These are phyloP conservation scores for Tremellales sp. DNA, from an alignment of 1,284 basidiomycete genomes.

Conservation along the genomic window DNA sequence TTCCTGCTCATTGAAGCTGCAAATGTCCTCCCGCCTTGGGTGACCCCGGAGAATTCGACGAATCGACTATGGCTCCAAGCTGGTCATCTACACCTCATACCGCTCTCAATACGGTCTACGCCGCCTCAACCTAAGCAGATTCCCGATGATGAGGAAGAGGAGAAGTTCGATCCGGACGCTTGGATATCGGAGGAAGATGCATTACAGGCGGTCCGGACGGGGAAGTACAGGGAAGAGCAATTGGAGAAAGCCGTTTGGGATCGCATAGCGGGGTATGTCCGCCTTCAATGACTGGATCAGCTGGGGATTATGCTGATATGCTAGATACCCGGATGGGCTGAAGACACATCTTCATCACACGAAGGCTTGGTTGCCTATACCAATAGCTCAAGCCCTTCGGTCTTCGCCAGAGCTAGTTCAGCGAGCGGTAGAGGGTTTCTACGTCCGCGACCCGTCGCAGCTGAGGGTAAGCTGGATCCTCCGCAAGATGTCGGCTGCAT, in stretches of 20 bases:
- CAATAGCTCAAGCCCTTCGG: slow-evolving; percentile 68
- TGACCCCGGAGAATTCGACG: slow-evolving; percentile 81
- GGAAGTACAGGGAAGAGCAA: slow-evolving; percentile 53
- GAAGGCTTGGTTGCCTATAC: slow-evolving; percentile 71
- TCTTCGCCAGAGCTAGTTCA: slow-evolving; percentile 69
- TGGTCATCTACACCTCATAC: slow-evolving; percentile 78
- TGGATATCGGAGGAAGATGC: slow-evolving; percentile 64
- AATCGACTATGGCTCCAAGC: slow-evolving; percentile 92
- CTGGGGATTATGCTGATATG: slow-evolving; percentile 1
- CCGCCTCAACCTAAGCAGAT: slow-evolving; percentile 56
- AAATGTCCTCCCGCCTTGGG: slow-evolving; percentile 81
- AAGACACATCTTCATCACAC: slow-evolving; percentile 72
- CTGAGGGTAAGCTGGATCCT: slow-evolving; percentile 61
- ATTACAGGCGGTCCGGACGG: slow-evolving; percentile 55
- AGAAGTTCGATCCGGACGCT: slow-evolving; percentile 54
- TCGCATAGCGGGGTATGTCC: slow-evolving; percentile 60
- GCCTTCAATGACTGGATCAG: not conserved
- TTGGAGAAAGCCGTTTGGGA: slow-evolving; percentile 64
- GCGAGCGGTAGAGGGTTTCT: slow-evolving; percentile 82
- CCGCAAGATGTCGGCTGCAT: not conserved
- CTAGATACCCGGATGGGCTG: slow-evolving; percentile 66
- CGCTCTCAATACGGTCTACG: slow-evolving; percentile 66
- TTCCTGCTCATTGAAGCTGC: slow-evolving; percentile 96
- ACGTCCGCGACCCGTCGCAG: slow-evolving; percentile 83
- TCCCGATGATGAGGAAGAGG: slow-evolving; percentile 54